A percentile compares a stretch with the other conserved stretches of the same genome.
phyloP scores from a whole-genome alignment of 352 stramenopile genomes.

The Phytopythium chamaehyphon region DNA sequence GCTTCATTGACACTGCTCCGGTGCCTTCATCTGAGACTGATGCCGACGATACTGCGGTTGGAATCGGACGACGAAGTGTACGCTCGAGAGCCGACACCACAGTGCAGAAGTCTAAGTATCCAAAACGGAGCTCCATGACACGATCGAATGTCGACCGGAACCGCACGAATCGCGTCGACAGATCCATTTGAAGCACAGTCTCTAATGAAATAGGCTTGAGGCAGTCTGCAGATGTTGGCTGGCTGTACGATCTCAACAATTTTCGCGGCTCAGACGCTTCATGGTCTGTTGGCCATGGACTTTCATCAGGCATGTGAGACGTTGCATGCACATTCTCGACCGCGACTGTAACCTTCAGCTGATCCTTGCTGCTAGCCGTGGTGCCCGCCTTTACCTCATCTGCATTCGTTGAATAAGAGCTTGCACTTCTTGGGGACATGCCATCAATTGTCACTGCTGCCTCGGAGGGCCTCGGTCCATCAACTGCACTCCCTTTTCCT shows the following conservation, averaged over 20 bases:
- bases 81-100: constrained; percentile 55
- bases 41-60: neutral
- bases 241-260: constrained; percentile 17
- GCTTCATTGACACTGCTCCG: constrained; percentile 9
- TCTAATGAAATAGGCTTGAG: constrained; percentile 77
- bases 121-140: constrained; percentile 77
- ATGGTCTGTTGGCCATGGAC: constrained; percentile 48
- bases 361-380: constrained; percentile 29
- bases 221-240: constrained; percentile 50
- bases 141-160: constrained; percentile 72
- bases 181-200: constrained; percentile 63
- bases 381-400: neutral
- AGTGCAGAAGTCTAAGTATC: constrained; percentile 80
- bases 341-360: constrained; percentile 56
- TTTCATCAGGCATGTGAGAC: constrained; percentile 70
- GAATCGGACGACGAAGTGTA: constrained; percentile 36
- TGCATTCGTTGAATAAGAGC: neutral
- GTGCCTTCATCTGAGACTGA: neutral
- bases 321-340: constrained; percentile 73
- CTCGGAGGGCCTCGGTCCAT: neutral
- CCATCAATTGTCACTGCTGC: neutral
- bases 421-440: neutral
- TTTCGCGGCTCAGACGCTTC: constrained; percentile 1
- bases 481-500: constrained; percentile 12
- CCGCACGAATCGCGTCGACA: constrained; percentile 51